Conservation (phyloP, 441 rosid genomes). For the Euphorbia schlechtendalii region DNA sequence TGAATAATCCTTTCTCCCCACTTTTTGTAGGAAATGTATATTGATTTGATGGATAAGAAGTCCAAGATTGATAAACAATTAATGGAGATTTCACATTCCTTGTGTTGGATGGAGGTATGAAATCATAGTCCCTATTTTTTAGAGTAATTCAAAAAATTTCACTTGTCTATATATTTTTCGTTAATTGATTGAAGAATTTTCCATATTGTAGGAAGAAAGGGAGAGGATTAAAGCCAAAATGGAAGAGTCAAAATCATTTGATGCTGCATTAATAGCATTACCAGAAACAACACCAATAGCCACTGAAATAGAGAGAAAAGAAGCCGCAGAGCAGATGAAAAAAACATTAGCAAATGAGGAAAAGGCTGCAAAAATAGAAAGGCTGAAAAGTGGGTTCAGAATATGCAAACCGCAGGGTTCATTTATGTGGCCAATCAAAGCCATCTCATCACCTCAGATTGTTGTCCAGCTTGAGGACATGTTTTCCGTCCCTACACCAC, state of each 20-base stretch:
- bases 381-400: conserved; percentile 72
- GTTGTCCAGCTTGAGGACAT: conserved; percentile 30
- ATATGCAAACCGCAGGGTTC: conserved; percentile 76
- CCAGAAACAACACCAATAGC: conserved; percentile 17
- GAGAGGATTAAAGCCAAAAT: conserved; percentile 33
- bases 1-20: background rate
- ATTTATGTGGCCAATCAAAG: conserved; percentile 70
- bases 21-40: conserved; percentile 48
- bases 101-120: conserved; percentile 59
- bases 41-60: conserved; percentile 54
- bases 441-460: conserved; percentile 25
- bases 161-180: background rate
- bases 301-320: conserved; percentile 19
- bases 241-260: conserved; percentile 33
- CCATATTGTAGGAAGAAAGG: conserved; percentile 41
- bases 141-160: background rate
- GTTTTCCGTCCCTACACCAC: conserved; percentile 35
- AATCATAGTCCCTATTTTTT: background rate
- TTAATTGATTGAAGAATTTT: conserved; percentile 2
- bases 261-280: conserved; percentile 13
- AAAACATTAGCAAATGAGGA: conserved; percentile 22
- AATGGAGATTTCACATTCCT: conserved; percentile 36
- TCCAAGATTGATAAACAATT: conserved; percentile 52
- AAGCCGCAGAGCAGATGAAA: conserved; percentile 13
- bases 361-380: conserved; percentile 49